A percentile compares a stretch with the other conserved stretches of the same genome.
Conservation (phyloP, 2,329 filamentous ascomycete species). For the Apiospora phragmitis region DNA sequence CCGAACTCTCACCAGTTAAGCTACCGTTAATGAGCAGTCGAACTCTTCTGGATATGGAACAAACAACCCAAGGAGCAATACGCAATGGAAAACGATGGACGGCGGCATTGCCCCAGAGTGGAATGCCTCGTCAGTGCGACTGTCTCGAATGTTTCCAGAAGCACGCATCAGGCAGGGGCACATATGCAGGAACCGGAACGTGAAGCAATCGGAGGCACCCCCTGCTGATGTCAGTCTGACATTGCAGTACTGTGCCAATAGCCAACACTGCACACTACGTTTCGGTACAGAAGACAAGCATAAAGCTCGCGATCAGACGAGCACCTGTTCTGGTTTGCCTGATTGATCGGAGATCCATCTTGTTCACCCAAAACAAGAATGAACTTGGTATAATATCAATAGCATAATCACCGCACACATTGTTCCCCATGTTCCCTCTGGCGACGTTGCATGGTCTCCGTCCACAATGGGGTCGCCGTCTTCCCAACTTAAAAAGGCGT, state of each 20-base stretch:
- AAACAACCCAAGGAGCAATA: no score
- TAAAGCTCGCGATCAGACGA: neutral
- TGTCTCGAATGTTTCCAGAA: slow-evolving; percentile 4
- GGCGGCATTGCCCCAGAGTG: neutral
- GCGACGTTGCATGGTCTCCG: neutral
- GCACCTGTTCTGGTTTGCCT: neutral
- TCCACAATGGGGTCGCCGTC: neutral
- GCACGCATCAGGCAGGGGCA: neutral
- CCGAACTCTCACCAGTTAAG: neutral
- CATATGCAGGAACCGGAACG: slow-evolving; percentile 6
- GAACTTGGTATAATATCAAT: neutral
- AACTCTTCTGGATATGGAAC: neutral
- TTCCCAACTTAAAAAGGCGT: neutral
- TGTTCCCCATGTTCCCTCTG: neutral
- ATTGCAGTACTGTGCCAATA: neutral
- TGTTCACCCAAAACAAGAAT: neutral
- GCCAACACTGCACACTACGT: neutral
- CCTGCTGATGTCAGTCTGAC: neutral
- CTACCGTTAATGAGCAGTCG: neutral
- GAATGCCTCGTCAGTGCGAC: neutral
- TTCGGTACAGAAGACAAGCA: neutral
- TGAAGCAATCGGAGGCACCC: neutral
- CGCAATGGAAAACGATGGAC: neutral
- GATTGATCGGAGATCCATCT: slow-evolving; percentile 4
- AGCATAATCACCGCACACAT: neutral